Conservation (phyloP, 1,139 yeast species). For the Scheffersomyces titani region DNA sequence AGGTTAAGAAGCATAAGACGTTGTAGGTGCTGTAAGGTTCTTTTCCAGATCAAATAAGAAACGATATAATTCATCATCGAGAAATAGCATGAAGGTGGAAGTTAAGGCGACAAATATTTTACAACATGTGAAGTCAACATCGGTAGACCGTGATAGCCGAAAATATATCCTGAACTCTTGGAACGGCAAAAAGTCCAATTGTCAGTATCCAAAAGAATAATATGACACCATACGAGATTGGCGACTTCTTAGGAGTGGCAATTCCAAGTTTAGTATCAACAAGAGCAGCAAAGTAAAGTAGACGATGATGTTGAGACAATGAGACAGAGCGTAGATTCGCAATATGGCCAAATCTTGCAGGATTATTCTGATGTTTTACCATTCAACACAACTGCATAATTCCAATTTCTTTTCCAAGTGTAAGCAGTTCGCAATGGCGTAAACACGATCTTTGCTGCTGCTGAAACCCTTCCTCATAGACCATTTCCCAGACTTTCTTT, state of each 20-base stretch:
- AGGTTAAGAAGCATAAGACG: slow-evolving; percentile 22
- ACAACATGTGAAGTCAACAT: slow-evolving; percentile 4
- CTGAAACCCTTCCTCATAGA: too few relatives aligned
- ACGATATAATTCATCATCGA: slow-evolving; percentile 17
- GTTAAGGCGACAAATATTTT: slow-evolving; percentile 10
- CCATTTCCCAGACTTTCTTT: too few relatives aligned
- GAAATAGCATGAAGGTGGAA: slow-evolving; percentile 9
- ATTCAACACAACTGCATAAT: too few relatives aligned
- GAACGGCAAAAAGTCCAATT: slow-evolving; percentile 6
- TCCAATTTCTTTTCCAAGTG: too few relatives aligned
- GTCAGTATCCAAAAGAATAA: slow-evolving; percentile 10
- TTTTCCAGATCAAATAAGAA: slow-evolving; percentile 16
- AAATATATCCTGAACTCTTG: slow-evolving; percentile 15
- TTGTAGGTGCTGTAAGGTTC: slow-evolving; percentile 14
- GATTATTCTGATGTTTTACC: too few relatives aligned
- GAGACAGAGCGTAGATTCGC: slow-evolving; percentile 11
- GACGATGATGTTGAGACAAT: not conserved
- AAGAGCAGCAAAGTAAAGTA: not conserved
- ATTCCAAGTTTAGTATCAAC: slow-evolving; percentile 8
- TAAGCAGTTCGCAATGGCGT: too few relatives aligned
- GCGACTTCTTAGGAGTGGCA: slow-evolving; percentile 7
- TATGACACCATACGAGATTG: slow-evolving; percentile 10
- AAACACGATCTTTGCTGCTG: too few relatives aligned
- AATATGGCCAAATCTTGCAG: slow-evolving; percentile 13
- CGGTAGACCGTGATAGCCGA: slow-evolving; percentile 16